phyloP scores from a whole-genome alignment of 495 filamentous ascomycete species.

The Aspergillus nanangensis region DNA sequence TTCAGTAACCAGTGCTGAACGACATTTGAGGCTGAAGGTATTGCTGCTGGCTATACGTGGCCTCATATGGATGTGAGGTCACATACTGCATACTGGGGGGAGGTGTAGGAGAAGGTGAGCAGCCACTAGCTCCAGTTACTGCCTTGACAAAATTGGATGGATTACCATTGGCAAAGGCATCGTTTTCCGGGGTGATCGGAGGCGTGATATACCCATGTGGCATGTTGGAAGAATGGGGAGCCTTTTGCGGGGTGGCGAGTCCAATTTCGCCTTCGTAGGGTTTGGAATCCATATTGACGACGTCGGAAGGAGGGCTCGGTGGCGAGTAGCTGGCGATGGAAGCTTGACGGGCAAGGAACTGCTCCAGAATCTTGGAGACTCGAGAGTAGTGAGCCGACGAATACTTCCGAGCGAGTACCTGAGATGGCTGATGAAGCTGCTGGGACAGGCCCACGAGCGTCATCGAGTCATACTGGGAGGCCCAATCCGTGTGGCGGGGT shows the following conservation, averaged over 20 bases:
- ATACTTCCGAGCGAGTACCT: conserved; percentile 84
- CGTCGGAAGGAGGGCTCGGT: conserved; percentile 67
- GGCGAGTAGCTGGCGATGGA: conserved; percentile 66
- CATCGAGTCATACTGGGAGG: conserved; percentile 71
- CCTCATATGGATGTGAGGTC: conserved; percentile 33
- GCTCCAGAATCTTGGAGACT: conserved; percentile 75
- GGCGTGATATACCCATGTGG: conserved; percentile 87
- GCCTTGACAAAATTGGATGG: conserved; percentile 24
- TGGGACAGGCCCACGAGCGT: conserved; percentile 80
- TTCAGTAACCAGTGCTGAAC: conserved; percentile 31
- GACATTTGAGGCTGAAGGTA: conserved; percentile 36
- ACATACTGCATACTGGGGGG: conserved; percentile 38
- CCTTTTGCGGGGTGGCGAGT: conserved; percentile 84
- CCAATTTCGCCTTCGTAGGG: conserved; percentile 45
- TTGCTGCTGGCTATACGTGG: conserved; percentile 31
- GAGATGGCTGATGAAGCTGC: conserved; percentile 80
- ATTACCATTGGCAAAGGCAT: conserved; percentile 44
- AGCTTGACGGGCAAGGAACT: conserved; percentile 82
- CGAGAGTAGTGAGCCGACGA: conserved; percentile 72
- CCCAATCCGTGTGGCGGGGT: conserved; percentile 71
- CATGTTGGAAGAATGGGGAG: conserved; percentile 54
- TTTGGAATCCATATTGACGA: conserved; percentile 47
- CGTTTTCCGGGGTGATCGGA: conserved; percentile 89
- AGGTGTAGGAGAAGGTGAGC: conserved; percentile 37
- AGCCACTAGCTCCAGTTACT: conserved; percentile 21